Percentiles rank a stretch among this genome's conserved stretches.
phyloP scores from a whole-genome alignment of 495 filamentous ascomycete genomes.

The Filosporella fistucella region DNA sequence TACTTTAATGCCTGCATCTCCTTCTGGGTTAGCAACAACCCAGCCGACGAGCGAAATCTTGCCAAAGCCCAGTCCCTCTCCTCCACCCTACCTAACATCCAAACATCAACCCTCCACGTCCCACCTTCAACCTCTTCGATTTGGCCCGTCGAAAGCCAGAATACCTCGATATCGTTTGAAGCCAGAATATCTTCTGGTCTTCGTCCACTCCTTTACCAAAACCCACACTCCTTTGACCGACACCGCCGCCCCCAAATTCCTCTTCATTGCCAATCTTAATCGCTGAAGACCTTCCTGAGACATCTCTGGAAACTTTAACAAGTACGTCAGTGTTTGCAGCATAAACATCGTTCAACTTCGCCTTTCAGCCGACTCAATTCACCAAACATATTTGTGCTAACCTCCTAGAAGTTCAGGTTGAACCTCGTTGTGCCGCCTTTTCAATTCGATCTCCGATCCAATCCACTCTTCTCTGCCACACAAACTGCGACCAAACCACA shows the following conservation, averaged over 20 bases:
- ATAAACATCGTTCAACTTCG: neutral
- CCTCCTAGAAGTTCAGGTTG: neutral
- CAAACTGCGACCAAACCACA: neutral
- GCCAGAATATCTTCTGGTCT: conserved; percentile 10
- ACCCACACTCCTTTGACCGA: conserved; percentile 7
- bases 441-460: neutral
- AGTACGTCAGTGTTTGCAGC: conserved; percentile 3
- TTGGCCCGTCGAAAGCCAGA: conserved; percentile 4
- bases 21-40: neutral
- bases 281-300: conserved; percentile 5
- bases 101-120: neutral
- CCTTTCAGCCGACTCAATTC: neutral
- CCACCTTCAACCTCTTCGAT: neutral
- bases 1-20: too few species aligned
- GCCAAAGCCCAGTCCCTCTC: neutral
- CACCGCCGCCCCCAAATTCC: neutral
- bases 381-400: neutral
- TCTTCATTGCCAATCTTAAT: neutral
- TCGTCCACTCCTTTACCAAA: conserved; percentile 17
- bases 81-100: neutral
- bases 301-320: neutral
- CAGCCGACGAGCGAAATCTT: neutral
- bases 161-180: conserved; percentile 3
- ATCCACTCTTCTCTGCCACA: neutral
- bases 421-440: neutral